phyloP scores from a whole-genome alignment of 108 stramenopile genomes.

The Schizochytrium sp. region DNA sequence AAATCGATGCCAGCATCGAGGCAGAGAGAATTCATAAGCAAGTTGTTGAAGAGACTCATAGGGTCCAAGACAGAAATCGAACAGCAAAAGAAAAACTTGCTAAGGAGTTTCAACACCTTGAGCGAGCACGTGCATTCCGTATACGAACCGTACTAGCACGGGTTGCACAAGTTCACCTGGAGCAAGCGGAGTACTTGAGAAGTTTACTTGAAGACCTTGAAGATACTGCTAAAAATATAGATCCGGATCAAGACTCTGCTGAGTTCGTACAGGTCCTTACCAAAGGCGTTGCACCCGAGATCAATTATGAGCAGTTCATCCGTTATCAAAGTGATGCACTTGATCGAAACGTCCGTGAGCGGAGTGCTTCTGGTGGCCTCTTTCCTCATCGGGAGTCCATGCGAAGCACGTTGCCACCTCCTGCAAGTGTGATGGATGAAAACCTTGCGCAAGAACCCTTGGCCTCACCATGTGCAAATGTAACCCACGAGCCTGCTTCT shows the following conservation, averaged over 20 bases:
- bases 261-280: background rate
- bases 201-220: constrained; percentile 10
- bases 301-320: background rate
- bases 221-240: background rate
- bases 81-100: constrained; percentile 14
- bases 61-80: background rate
- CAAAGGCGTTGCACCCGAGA: background rate
- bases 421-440: too few relatives aligned
- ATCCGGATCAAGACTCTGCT: background rate
- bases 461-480: too few relatives aligned
- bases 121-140: constrained; percentile 4
- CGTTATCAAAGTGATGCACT: background rate
- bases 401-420: background rate
- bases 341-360: background rate
- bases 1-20: constrained; percentile 9
- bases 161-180: constrained; percentile 19
- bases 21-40: constrained; percentile 46
- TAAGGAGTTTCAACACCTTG: constrained; percentile 1
- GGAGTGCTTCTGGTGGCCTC: background rate
- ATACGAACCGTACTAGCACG: background rate
- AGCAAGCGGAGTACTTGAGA: constrained; percentile 42
- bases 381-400: background rate
- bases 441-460: too few relatives aligned
- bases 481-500: too few relatives aligned
- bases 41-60: constrained; percentile 31